These are phyloP conservation scores for Polyporus tsugae DNA, from an alignment of 1,284 basidiomycete species.

Conservation along the genomic window DNA sequence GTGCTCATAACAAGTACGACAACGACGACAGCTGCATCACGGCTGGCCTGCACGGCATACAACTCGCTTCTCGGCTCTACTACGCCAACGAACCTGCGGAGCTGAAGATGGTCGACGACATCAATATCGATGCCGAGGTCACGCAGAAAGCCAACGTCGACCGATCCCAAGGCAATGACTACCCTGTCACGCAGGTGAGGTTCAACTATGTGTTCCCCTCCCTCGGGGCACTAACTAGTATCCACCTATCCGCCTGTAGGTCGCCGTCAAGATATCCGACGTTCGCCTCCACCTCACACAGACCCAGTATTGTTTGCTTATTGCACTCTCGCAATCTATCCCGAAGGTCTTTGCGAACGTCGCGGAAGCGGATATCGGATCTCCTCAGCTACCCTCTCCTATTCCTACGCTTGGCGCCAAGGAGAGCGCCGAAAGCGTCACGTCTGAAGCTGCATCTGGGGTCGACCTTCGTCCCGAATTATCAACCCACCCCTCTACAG, in stretches of 20 bases:
- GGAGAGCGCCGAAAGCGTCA: background rate
- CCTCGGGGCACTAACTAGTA: background rate
- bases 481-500: slow-evolving; percentile 39
- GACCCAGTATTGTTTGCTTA: slow-evolving; percentile 85
- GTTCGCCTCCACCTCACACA: slow-evolving; percentile 92
- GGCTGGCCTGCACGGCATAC: slow-evolving; percentile 88
- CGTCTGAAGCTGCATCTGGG: slow-evolving; percentile 19
- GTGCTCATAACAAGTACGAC: slow-evolving; percentile 83
- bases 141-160: slow-evolving; percentile 67
- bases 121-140: slow-evolving; percentile 80
- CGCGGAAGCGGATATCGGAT: slow-evolving; percentile 44
- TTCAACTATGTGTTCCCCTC: slow-evolving; percentile 8
- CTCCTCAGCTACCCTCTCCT: slow-evolving; percentile 16
- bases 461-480: slow-evolving; percentile 71
- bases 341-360: slow-evolving; percentile 69
- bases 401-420: background rate
- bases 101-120: slow-evolving; percentile 94
- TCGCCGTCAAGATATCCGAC: slow-evolving; percentile 85
- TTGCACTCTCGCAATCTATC: slow-evolving; percentile 78
- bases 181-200: slow-evolving; percentile 77
- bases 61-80: slow-evolving; percentile 78
- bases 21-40: slow-evolving; percentile 68
- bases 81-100: slow-evolving; percentile 56
- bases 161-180: slow-evolving; percentile 54
- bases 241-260: slow-evolving; percentile 48